These are phyloP conservation scores for Physcomitrellopsis africana DNA, from an alignment of 225 moss, liverwort and hornwort species.

Conservation along the genomic window DNA sequence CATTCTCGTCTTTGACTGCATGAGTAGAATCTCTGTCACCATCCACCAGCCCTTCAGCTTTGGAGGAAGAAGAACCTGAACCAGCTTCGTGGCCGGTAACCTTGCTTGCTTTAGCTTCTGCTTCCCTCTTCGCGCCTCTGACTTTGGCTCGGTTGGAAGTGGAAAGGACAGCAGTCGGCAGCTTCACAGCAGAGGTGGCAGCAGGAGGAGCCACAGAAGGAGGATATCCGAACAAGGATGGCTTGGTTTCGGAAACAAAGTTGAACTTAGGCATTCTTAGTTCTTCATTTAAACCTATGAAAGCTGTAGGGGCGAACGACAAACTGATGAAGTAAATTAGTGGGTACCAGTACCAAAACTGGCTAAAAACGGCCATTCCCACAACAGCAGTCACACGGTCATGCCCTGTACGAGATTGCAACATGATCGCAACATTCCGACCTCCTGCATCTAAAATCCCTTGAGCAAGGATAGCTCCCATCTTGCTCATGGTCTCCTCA, in stretches of 20 bases:
- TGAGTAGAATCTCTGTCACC: slow-evolving; percentile 59
- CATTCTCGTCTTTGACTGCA: slow-evolving; percentile 64
- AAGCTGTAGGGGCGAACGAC: slow-evolving; percentile 91
- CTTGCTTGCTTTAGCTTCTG: slow-evolving; percentile 57
- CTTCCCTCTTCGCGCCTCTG: slow-evolving; percentile 78
- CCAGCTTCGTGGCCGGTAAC: slow-evolving; percentile 42
- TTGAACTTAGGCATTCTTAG: slow-evolving; percentile 94
- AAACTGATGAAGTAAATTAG: slow-evolving; percentile 91
- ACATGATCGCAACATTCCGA: slow-evolving; percentile 95
- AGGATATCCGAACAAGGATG: slow-evolving; percentile 88
- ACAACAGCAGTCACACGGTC: slow-evolving; percentile 95
- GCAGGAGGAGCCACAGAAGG: slow-evolving; percentile 90
- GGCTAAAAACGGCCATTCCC: slow-evolving; percentile 99
- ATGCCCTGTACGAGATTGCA: slow-evolving; percentile 94
- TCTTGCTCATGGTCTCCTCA: slow-evolving; percentile 99
- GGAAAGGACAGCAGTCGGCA: slow-evolving; percentile 90
- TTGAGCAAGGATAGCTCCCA: slow-evolving; percentile 97
- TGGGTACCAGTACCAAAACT: slow-evolving; percentile 99
- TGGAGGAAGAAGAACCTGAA: slow-evolving; percentile 39
- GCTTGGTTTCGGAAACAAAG: slow-evolving; percentile 82
- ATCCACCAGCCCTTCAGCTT: slow-evolving; percentile 19
- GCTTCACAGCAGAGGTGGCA: slow-evolving; percentile 79
- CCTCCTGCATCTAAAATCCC: slow-evolving; percentile 95
- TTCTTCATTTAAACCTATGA: slow-evolving; percentile 92
- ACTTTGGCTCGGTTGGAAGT: slow-evolving; percentile 90